Evolutionary conservation across 78 protist genomes (phyloP).

Genomic region (Neovahlkampfia damariscottae): DNA sequence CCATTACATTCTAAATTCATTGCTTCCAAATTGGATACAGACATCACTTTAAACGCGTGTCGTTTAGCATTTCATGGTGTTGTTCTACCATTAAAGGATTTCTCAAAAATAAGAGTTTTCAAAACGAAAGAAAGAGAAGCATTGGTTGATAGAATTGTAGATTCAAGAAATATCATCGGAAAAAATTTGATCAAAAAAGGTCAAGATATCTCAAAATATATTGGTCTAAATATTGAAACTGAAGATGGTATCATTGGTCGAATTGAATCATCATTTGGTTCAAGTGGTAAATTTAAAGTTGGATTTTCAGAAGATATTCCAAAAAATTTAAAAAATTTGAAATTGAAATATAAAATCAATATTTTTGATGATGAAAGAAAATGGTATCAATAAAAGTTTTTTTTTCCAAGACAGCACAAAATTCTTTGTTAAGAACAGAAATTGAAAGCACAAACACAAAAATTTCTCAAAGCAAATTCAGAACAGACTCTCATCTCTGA

Average conservation of each 20-base stretch:
- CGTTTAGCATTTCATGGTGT: background rate
- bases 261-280: background rate
- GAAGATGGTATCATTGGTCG: background rate
- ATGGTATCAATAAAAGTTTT: too few relatives aligned
- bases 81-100: background rate
- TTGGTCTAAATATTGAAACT: background rate
- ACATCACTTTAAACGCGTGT: slow-evolving; percentile 1
- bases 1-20: slow-evolving; percentile 39
- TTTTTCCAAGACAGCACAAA: too few relatives aligned
- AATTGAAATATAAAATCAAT: too few relatives aligned
- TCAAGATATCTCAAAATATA: background rate
- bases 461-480: too few relatives aligned
- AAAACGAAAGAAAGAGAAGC: background rate
- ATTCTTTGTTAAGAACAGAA: too few relatives aligned
- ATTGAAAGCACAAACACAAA: too few relatives aligned
- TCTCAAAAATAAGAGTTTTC: background rate
- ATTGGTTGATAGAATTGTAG: background rate
- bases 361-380: too few relatives aligned
- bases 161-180: background rate
- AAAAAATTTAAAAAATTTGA: too few relatives aligned
- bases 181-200: background rate
- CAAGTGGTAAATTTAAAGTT: background rate
- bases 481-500: too few relatives aligned
- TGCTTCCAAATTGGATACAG: slow-evolving; percentile 66
- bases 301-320: too few relatives aligned